Evolutionary conservation across 176 grass and related monocot genomes (phyloP), one percentile per base, ranked within the genome.

Genomic region (Tillandsia fasciculata): DNA sequence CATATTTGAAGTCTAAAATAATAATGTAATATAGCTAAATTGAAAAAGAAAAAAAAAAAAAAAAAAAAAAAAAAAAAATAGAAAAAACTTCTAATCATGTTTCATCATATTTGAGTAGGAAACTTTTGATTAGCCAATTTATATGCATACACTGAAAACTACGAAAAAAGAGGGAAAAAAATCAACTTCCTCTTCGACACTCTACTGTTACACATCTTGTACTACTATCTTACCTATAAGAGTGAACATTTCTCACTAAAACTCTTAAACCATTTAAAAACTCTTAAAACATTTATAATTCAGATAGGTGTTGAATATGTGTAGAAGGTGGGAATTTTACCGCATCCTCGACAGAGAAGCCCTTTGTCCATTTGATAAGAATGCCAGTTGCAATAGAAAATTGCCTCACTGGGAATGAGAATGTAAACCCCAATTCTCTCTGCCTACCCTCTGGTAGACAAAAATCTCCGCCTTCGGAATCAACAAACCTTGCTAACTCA

Each of bases 341-440:
- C 65, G 74, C 89, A 28, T 96, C 93, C 74, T 83, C 74, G 42
- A 92, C 87, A 23, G 78, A 83, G 81, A 92, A 96, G 72, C 88
- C 86, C 59, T 96, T 87, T 71, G 92, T 92, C 93, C 93, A 92
- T 78, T 92, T 91, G 58, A 92, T 82, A 73, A 90, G 88, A n/a
- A 70, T 87, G 15, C 89, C 93, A 0, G 86, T 83, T 51, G 86
- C 71, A 71, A 92, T 29, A 8, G 88, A 96, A 14, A 48, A 70
- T 54, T 96, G 93, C 61, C 80, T 89, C 73, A 92, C 84, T n/a
- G 93, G 86, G 81, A 96, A 96, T 23, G 93, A 96, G 75, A 96
- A 96, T 28, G 89, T 96, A 74, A 96, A 96, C 12, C 86, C 93
- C 20, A 96, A 50, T 49, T 96, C 86, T 58, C 81, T 57, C 75